Evolutionary conservation across 352 stramenopile species (phyloP), one percentile per base, ranked within the genome.

Genomic region (Pythium plurisporium): DNA sequence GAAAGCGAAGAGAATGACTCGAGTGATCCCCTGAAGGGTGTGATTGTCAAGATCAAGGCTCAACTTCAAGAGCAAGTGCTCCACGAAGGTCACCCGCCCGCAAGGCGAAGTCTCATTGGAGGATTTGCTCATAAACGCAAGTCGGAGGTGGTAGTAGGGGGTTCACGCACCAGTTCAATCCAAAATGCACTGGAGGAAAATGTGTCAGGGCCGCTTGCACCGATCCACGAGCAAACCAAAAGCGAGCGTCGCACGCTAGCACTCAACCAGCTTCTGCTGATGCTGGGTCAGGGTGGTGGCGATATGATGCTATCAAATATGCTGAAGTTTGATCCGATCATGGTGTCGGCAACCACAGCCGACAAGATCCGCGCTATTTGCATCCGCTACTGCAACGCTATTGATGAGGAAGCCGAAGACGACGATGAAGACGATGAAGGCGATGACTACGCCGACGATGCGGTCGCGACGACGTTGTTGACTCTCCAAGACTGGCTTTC

Each of bases 401-500:
- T 37, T 2, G 26, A 37, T 2, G 62, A 72, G 30, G 62, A 67
- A 22, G 55, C 71, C 11, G 63, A 72, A 3, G 33, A 55, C 5
- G 15, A 45, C 15, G 34, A 37, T 19, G 44, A 73, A 22, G 52
- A 46, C 1, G 61, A 74, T 23, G 42, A 48, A 40, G n/a, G n/a
- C n/a, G n/a, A n/a, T n/a, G n/a, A n/a, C 55, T 61, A 43, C 47
- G n/a, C 43, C 22, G 49, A 66, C 31, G 51, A 61, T 6, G 43
- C 64, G 10, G 48, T 69, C 8, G 67, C 77, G 26, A 68, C 62
- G 9, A 55, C 48, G 23, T 11, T 83, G n/a, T 34, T 76, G n/a
- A 80, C 74, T 9, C 65, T 88, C 23, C 67, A 86, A 26, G 72
- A 83, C 15, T 89, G 78, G 78, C 58, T 86, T 1, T 29, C 56